These are phyloP conservation scores for Sclerotiophoma versabilis DNA, from an alignment of 2,329 filamentous ascomycete species.

Conservation along the genomic window DNA sequence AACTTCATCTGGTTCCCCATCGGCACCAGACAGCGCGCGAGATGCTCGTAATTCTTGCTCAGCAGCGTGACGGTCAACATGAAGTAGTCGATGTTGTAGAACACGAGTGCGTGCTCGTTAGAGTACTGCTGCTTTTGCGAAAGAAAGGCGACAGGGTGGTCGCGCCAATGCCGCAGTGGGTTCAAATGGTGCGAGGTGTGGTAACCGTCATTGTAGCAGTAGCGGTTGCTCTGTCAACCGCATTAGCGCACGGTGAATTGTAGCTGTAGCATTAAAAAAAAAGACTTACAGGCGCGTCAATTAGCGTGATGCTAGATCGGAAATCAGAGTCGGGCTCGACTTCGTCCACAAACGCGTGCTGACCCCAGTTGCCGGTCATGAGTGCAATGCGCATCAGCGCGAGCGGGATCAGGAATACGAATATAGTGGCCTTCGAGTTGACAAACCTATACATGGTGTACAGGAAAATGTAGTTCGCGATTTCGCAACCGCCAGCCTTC, in stretches of 20 bases:
- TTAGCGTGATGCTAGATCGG: conserved; percentile 77
- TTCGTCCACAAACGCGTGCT: conserved; percentile 81
- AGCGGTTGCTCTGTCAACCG: conserved; percentile 72
- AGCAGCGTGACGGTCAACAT: conserved; percentile 75
- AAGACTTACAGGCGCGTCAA: conserved; percentile 74
- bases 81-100: conserved; percentile 82
- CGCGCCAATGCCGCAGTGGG: conserved; percentile 79
- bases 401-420: conserved; percentile 72
- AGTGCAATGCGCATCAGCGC: conserved; percentile 71
- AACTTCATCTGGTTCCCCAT: conserved; percentile 74
- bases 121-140: conserved; percentile 72
- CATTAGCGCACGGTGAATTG: conserved; percentile 5
- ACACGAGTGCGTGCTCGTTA: conserved; percentile 73
- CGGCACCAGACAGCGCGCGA: conserved; percentile 75
- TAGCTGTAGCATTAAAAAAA: not conserved
- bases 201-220: conserved; percentile 84
- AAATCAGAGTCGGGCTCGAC: conserved; percentile 79
- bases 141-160: conserved; percentile 77
- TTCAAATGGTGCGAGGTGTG: conserved; percentile 84
- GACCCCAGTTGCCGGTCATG: conserved; percentile 86
- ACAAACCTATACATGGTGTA: conserved; percentile 56
- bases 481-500: conserved; percentile 68
- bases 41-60: conserved; percentile 72
- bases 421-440: conserved; percentile 65
- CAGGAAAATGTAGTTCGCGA: conserved; percentile 58